Conservation (phyloP, 352 stramenopile species). For the Lagenidium sp. region DNA sequence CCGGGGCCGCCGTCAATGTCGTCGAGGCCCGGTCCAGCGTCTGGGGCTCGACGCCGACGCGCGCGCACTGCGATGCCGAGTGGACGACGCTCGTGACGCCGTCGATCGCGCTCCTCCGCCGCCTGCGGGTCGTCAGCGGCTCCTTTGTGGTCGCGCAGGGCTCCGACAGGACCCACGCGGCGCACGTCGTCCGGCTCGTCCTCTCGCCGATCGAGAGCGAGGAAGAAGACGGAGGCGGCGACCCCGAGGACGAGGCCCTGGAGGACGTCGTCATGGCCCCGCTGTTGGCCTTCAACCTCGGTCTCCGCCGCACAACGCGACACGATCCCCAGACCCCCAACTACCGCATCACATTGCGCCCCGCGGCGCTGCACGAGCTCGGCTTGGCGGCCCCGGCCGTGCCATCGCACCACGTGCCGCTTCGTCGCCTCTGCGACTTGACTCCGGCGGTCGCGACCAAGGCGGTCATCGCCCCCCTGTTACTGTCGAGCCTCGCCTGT, state of each 20-base stretch:
- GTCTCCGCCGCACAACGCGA: too few species aligned
- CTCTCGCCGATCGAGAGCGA: neutral
- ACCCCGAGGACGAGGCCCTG: conserved; percentile 21
- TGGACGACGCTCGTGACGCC: too few species aligned
- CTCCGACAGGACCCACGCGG: neutral
- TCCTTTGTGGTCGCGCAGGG: neutral
- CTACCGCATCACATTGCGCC: conserved; percentile 26
- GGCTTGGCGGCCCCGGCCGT: too few species aligned
- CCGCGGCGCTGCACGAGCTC: conserved; percentile 32
- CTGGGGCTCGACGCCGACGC: too few species aligned
- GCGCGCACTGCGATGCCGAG: too few species aligned
- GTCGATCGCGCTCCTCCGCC: too few species aligned
- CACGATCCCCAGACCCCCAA: too few species aligned
- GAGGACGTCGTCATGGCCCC: conserved; percentile 35
- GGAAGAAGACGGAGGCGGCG: conserved; percentile 1
- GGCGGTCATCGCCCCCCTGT: conserved; percentile 53
- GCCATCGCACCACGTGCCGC: too few species aligned
- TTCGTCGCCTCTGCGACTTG: conserved; percentile 42
- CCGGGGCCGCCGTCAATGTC: too few species aligned
- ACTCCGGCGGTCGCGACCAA: conserved; percentile 38
- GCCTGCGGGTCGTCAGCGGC: conserved; percentile 6
- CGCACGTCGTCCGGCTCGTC: too few species aligned
- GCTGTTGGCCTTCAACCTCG: conserved; percentile 73
- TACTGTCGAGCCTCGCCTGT: conserved; percentile 54
- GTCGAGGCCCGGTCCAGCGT: too few species aligned